Base-by-base conservation (phyloP, 1,139 yeast species). In the Scheffersomyces insectosa region DNA sequence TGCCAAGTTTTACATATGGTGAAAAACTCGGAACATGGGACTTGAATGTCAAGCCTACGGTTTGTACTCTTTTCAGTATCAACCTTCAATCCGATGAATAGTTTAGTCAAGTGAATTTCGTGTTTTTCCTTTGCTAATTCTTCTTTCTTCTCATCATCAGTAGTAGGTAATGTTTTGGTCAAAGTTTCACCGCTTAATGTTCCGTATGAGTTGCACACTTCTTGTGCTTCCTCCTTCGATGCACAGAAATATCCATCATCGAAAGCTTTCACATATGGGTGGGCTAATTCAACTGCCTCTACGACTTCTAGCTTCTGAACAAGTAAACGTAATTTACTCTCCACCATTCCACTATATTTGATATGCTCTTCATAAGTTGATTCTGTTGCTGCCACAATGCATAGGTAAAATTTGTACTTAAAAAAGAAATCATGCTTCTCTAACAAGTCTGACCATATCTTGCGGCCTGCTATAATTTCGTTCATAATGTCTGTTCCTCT, bases 281-380 rank as follows among this genome's bases (percentile, higher is more conserved):
- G 98, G 0, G 97, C 97, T 30, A 88, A 52, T 40, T 75, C 82
- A 27, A 95, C 80, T 0, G 95, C 95, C 4, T 81, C 83, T 8
- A 83, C 68, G 3, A 79, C 72, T 60, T 93, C 99, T 40, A 93
- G 73, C 60, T 90, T 93, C 55, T 80, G 85, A 27, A 93, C 95
- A 39, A 93, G 66, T 38, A 85, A 68, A 51, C 99, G 79, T 40
- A 93, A 65, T 63, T 85, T 89, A 55, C 96, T 85, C 62, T 93
- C 98, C 7, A 93, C 95, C 71, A 91, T 72, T 11, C 99, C 99
- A 50, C 88, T 82, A 93, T 95, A 95, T 56, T 85, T 85, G 42
- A 83, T 66, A 56, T 93, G 97, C 42, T 88, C 90, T 59, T 90
- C 97, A 42, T 80, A 78, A 2, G 77, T 66, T 6, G 85, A 85